Evolutionary conservation across 306 rosid species (phyloP), one percentile per base, ranked within the genome.

Genomic region (Vachellia pachyceras): DNA sequence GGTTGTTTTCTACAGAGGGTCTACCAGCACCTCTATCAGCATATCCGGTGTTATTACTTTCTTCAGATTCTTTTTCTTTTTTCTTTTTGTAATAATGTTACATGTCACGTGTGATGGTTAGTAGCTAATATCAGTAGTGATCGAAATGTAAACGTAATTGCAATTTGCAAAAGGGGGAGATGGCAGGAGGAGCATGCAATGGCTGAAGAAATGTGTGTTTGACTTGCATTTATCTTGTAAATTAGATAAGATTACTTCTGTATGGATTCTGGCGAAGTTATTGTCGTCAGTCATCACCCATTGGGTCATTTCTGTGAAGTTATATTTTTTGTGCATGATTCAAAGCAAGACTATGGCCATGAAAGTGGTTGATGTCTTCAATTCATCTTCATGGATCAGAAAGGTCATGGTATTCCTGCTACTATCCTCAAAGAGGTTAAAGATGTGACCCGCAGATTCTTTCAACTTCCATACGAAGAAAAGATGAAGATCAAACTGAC

Each of bases 381-480:
- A 77, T 50, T 41, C 13, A 49, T 35, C 72, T 64, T 78, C 83
- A 42, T 75, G 82, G 66, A 82, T 6, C 88, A 93, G 99, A 91
- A 83, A 84, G 93, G 98, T 63, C 99, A 93, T 55, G 96, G 96
- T 45, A 77, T 95, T 80, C 89, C 98, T 50, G 88, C 86, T 79
- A 82, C 85, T 77, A 81, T 95, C 22, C 79, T 93, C 67, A 89
- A 85, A 63, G 93, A 85, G 66, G 94, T 91, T 22, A 89, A 72
- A 81, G 86, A 81, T 49, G 72, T 78, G 77, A 69, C 94, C 0
- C 94, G 87, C 74, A 88, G 69, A 35, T 91, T 95, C 84, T 93
- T 95, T 41, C 79, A 80, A 73, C 93, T 91, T 85, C 96, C 97
- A 9, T 87, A 86, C 68, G 96, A 95, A 78, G 99, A 95, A 84